Conservation (phyloP, 495 filamentous ascomycete species). For the Extremus antarcticus region DNA sequence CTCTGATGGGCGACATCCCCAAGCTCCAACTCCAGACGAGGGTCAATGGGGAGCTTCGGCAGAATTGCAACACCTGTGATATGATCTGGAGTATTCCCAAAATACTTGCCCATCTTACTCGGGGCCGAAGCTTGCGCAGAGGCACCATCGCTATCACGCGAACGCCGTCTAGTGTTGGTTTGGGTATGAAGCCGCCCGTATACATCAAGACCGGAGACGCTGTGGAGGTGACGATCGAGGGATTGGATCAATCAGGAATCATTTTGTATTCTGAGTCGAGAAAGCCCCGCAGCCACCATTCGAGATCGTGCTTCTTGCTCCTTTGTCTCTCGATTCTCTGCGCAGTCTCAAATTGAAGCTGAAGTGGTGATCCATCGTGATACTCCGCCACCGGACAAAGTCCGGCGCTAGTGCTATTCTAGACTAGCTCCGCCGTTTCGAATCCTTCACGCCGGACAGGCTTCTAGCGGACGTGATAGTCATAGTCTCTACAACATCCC, state of each 20-base stretch:
- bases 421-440: no score
- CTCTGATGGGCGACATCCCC: neutral
- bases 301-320: no score
- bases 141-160: neutral
- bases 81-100: neutral
- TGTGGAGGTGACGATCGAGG: neutral
- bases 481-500: neutral
- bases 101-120: neutral
- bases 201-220: neutral
- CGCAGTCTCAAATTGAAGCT: no score
- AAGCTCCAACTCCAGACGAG: neutral
- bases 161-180: neutral
- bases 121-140: neutral
- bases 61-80: neutral
- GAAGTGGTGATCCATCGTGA: no score
- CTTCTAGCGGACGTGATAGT: no score
- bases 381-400: neutral
- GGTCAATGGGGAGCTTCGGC: neutral
- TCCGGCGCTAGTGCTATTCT: no score
- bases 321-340: no score
- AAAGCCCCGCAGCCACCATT: neutral
- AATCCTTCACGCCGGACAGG: neutral
- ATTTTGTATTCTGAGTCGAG: neutral
- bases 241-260: neutral
- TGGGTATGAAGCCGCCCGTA: neutral